Conservation (phyloP, 2,329 filamentous ascomycete genomes). For the Paecilomyces niveus region DNA sequence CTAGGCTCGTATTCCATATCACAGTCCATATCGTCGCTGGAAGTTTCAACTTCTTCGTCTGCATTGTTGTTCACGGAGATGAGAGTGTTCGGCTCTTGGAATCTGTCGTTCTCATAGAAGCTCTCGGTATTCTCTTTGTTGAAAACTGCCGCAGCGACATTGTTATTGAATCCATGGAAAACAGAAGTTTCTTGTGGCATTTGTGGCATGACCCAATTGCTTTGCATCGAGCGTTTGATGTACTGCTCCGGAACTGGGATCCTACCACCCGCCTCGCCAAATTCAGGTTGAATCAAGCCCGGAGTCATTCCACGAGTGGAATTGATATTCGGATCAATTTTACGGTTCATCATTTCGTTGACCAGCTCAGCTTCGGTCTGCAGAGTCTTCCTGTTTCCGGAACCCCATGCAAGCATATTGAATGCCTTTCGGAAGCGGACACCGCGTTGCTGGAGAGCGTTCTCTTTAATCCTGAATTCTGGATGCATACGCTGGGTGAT, state of each 20-base stretch:
- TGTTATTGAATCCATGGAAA: too few relatives aligned
- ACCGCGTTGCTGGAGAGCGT: conserved; percentile 21
- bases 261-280: conserved; percentile 6
- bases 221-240: not conserved
- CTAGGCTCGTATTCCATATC: too few relatives aligned
- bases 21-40: too few relatives aligned
- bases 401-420: conserved; percentile 19
- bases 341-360: not conserved
- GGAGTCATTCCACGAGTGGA: conserved; percentile 13
- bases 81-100: too few relatives aligned
- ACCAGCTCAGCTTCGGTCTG: conserved; percentile 5
- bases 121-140: too few relatives aligned
- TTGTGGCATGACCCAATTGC: too few relatives aligned
- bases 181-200: too few relatives aligned
- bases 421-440: conserved; percentile 20
- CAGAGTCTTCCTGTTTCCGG: conserved; percentile 15
- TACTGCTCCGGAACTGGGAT: conserved; percentile 6
- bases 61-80: too few relatives aligned
- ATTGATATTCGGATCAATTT: conserved; percentile 7
- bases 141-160: too few relatives aligned
- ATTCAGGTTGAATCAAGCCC: conserved; percentile 8
- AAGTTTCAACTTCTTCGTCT: too few relatives aligned
- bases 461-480: conserved; percentile 10
- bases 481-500: conserved; percentile 21
- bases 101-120: too few relatives aligned